Conservation (phyloP, 352 stramenopile genomes). For the Pseudoperonospora humuli region DNA sequence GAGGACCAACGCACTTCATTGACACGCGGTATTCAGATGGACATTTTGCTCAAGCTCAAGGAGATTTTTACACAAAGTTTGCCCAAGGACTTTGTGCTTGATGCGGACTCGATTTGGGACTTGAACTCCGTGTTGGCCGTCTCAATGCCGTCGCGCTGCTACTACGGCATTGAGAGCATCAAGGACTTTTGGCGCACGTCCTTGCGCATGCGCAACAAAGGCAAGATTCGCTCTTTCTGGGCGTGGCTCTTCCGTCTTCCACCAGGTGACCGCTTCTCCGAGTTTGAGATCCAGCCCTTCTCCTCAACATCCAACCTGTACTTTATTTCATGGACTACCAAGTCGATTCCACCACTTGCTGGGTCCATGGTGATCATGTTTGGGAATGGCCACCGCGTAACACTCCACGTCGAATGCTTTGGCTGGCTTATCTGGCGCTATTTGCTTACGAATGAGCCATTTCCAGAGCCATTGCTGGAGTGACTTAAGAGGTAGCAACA, state of each 20-base stretch:
- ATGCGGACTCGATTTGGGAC: constrained; percentile 81
- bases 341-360: constrained; percentile 58
- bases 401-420: constrained; percentile 79
- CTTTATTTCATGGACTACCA: constrained; percentile 81
- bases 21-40: constrained; percentile 79
- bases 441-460: constrained; percentile 73
- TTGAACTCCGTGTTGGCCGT: constrained; percentile 78
- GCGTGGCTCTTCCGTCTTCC: constrained; percentile 73
- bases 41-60: constrained; percentile 83
- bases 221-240: constrained; percentile 84
- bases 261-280: constrained; percentile 61
- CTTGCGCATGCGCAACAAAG: constrained; percentile 81
- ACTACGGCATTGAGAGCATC: constrained; percentile 83
- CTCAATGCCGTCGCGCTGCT: constrained; percentile 80
- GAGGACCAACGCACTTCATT: constrained; percentile 50
- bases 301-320: constrained; percentile 65
- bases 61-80: constrained; percentile 83
- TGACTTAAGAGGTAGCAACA: constrained; percentile 14
- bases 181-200: constrained; percentile 84
- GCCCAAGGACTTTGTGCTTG: constrained; percentile 79
- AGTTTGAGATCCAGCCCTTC: constrained; percentile 75
- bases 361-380: constrained; percentile 85
- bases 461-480: constrained; percentile 52
- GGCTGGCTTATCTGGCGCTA: constrained; percentile 84
- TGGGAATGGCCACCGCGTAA: constrained; percentile 71